Base-by-base conservation (phyloP, 495 filamentous ascomycete species). In the Pseudotulostoma volvatum region DNA sequence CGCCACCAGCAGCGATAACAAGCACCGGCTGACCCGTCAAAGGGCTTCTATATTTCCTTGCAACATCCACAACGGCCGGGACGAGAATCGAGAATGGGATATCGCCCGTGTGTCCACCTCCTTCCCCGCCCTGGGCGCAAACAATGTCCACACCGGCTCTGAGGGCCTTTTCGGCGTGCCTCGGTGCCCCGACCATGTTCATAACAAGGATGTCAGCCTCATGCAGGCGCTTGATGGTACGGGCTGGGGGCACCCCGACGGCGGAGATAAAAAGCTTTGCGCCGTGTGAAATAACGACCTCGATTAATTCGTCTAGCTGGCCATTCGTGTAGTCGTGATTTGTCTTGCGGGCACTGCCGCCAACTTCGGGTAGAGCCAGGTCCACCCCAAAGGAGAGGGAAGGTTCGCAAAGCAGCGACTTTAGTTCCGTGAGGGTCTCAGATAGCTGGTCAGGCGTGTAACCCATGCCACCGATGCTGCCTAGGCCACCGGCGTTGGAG, bases 111-210 rank as follows among this genome's bases (percentile, higher is more conserved):
- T 87, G 81, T 0, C 81, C 81, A 2, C 81, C 81, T 0, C 79
- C 81, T 52, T 87, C 81, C 16, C 79, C 78, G 7, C 81, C 81
- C 61, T 87, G 81, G 20, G 81, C 73, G 47, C 83, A 90, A 7
- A 93, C 74, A 51, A 93, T 76, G 54, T 93, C 84, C 11, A 85
- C 81, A 8, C 84, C 85, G 0, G 73, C 66, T 31, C 79, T 69
- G 3, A 93, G 65, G 18, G 84, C 84, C 63, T 92, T 90, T 48
- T 72, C 68, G 0, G 84, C 84, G 54, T 93, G 85, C 48, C 75
- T 79, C n/a, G 84, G 84, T 36, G 78, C 74, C 0, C 85, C 85
- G n/a, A 92, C 84, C 85, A 93, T 93, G 53, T 92, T 93, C 84
- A 92, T 92, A 16, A 92, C 64, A 34, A 88, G 51, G 20, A 93